A percentile compares a stretch with the other conserved stretches of the same genome.
phyloP scores from a whole-genome alignment of 352 stramenopile species.

The Phytophthora ohioensis region DNA sequence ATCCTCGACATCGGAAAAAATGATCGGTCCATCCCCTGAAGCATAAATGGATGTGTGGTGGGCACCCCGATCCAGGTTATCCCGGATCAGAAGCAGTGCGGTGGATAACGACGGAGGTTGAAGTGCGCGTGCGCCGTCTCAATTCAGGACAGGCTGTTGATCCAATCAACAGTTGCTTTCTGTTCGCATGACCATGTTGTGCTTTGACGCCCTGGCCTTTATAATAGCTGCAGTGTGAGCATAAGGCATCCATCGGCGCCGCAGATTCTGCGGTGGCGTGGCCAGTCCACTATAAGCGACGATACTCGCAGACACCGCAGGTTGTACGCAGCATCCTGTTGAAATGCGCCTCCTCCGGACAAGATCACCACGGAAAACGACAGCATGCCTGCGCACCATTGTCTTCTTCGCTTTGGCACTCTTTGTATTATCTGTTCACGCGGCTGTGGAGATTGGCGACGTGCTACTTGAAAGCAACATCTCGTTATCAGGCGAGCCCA shows the following conservation, averaged over 20 bases:
- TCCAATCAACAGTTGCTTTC: neutral
- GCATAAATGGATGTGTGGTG: neutral
- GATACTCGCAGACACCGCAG: no score
- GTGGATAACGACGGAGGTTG: neutral
- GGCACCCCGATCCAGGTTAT: neutral
- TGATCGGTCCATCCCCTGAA: neutral
- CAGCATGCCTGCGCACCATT: neutral
- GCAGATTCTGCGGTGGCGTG: no score
- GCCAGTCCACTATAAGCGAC: no score
- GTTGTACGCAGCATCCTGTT: neutral
- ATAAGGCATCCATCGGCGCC: no score
- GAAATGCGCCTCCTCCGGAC: neutral
- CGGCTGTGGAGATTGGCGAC: conserved; percentile 12
- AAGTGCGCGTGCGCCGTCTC: conserved; percentile 2
- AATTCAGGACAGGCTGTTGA: neutral
- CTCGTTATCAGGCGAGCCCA: neutral
- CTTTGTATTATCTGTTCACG: neutral
- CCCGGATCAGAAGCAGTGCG: neutral
- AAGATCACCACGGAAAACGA: no score
- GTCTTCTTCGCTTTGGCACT: neutral
- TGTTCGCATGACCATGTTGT: neutral
- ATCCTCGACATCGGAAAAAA: neutral
- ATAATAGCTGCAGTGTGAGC: neutral
- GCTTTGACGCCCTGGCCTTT: neutral
- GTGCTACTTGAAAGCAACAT: conserved; percentile 9